Evolutionary conservation across 345 rosid species (phyloP).

Genomic region (Gossypium australe): DNA sequence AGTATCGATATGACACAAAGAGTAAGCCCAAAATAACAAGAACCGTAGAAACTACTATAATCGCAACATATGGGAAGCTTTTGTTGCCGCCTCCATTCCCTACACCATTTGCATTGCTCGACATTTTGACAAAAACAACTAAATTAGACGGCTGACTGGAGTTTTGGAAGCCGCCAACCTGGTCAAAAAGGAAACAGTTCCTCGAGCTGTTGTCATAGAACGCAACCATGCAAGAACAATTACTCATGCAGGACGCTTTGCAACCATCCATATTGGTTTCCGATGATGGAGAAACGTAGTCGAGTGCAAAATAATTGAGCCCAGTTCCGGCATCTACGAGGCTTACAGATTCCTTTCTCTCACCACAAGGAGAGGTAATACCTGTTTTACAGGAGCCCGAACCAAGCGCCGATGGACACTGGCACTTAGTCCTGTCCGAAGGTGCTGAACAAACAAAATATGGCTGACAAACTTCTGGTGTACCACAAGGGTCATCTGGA

Average conservation of each 20-base stretch:
- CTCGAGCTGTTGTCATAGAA: slow-evolving; percentile 66
- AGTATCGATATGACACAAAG: slow-evolving; percentile 40
- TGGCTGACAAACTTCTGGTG: slow-evolving; percentile 63
- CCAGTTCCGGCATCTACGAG: slow-evolving; percentile 52
- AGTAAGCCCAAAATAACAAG: slow-evolving; percentile 42
- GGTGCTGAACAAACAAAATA: slow-evolving; percentile 45
- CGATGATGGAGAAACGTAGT: slow-evolving; percentile 45
- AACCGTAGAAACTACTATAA: slow-evolving; percentile 47
- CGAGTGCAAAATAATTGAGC: slow-evolving; percentile 62
- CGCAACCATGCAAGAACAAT: slow-evolving; percentile 75
- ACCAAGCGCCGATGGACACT: slow-evolving; percentile 52
- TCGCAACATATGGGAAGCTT: slow-evolving; percentile 42
- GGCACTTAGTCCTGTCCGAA: slow-evolving; percentile 40
- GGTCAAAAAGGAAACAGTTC: slow-evolving; percentile 66
- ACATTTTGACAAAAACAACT: slow-evolving; percentile 59
- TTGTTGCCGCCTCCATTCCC: slow-evolving; percentile 33
- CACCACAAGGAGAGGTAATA: slow-evolving; percentile 47
- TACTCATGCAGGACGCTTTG: slow-evolving; percentile 50
- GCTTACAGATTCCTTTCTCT: slow-evolving; percentile 25
- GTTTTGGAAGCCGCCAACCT: slow-evolving; percentile 57
- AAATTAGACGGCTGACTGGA: slow-evolving; percentile 33
- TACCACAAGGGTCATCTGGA: slow-evolving; percentile 57
- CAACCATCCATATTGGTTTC: slow-evolving; percentile 56
- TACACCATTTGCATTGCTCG: slow-evolving; percentile 16
- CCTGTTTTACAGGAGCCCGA: slow-evolving; percentile 46